These are phyloP conservation scores for Dentipellis fragilis DNA, from an alignment of 768 basidiomycete genomes.

Conservation along the genomic window DNA sequence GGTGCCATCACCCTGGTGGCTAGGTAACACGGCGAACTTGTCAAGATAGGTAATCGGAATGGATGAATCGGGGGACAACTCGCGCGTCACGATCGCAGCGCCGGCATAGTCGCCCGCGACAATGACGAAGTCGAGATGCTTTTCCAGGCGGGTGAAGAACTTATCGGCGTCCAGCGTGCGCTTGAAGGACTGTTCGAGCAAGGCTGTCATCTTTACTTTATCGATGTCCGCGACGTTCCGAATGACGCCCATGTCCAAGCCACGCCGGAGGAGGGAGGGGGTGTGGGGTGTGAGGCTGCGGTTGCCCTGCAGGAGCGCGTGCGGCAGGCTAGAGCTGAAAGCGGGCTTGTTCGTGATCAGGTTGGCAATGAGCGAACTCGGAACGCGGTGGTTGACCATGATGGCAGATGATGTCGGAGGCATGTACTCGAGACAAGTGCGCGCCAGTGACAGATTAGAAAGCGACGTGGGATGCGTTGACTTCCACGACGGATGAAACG, in stretches of 20 bases:
- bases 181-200: slow-evolving; percentile 84
- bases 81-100: slow-evolving; percentile 82
- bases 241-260: slow-evolving; percentile 77
- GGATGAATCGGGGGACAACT: slow-evolving; percentile 34
- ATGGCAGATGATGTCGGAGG: slow-evolving; percentile 88
- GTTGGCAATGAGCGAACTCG: slow-evolving; percentile 91
- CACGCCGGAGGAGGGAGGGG: slow-evolving; percentile 86
- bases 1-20: slow-evolving; percentile 94
- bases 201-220: slow-evolving; percentile 56
- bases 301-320: slow-evolving; percentile 83
- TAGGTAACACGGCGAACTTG: slow-evolving; percentile 95
- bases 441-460: slow-evolving; percentile 75
- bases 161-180: slow-evolving; percentile 56
- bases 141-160: slow-evolving; percentile 74
- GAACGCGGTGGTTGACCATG: slow-evolving; percentile 95
- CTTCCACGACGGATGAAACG: slow-evolving; percentile 72
- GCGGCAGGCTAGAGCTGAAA: slow-evolving; percentile 89
- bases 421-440: slow-evolving; percentile 84
- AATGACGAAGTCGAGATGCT: slow-evolving; percentile 80
- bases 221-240: slow-evolving; percentile 66
- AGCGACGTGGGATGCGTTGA: slow-evolving; percentile 76
- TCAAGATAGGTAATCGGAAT: slow-evolving; percentile 82
- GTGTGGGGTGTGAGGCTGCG: slow-evolving; percentile 81
- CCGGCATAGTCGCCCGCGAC: slow-evolving; percentile 94
- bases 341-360: slow-evolving; percentile 98